These are phyloP conservation scores for Citrus reticulata DNA, from an alignment of 345 rosid species.

Conservation along the genomic window DNA sequence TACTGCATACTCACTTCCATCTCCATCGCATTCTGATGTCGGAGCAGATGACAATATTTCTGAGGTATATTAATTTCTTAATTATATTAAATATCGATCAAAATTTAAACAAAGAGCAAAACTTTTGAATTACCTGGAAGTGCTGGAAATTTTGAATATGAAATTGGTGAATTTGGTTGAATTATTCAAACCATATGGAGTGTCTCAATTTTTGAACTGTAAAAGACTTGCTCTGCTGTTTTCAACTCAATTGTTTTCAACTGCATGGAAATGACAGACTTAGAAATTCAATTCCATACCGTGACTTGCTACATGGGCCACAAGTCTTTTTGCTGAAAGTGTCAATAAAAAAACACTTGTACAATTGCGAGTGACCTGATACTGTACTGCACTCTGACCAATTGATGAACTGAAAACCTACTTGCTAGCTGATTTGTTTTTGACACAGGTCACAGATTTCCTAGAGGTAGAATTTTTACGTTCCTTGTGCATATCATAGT, in stretches of 20 bases:
- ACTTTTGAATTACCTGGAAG: background rate
- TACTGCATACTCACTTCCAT: slow-evolving; percentile 49
- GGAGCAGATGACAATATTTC: slow-evolving; percentile 72
- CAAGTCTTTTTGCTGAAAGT: background rate
- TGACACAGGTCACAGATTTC: background rate
- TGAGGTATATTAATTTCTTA: slow-evolving; percentile 49
- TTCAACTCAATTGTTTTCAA: background rate
- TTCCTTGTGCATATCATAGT: background rate
- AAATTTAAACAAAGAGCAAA: background rate
- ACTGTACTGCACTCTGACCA: background rate
- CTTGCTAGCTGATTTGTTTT: background rate
- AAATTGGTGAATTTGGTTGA: background rate
- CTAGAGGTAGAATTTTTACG: background rate
- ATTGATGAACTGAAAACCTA: background rate
- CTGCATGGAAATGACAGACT: background rate
- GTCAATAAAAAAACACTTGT: background rate
- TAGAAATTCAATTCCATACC: background rate
- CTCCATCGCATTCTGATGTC: slow-evolving; percentile 63
- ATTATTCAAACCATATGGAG: background rate
- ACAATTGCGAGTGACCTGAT: background rate
- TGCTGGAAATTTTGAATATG: background rate
- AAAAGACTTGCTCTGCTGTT: background rate
- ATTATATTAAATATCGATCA: background rate
- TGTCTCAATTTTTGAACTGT: background rate
- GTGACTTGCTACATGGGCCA: background rate